Evolutionary conservation across 2,329 filamentous ascomycete genomes (phyloP).

Genomic region (Exophiala mesophila): DNA sequence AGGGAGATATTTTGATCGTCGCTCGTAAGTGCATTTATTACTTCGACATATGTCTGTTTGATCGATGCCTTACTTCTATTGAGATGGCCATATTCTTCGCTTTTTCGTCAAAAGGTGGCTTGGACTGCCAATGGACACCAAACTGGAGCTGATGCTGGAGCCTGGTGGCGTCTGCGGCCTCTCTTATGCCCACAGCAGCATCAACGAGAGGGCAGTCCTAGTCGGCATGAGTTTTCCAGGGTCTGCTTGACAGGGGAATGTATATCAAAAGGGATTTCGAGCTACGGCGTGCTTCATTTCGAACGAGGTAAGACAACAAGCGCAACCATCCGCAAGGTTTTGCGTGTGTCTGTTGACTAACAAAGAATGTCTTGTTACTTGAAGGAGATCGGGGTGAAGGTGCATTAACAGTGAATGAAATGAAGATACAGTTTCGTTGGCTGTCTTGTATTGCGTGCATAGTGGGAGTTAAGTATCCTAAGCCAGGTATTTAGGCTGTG

Average conservation of each 20-base stretch:
- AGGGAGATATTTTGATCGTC: slow-evolving; percentile 17
- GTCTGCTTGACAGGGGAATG: not conserved
- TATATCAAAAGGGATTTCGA: no score
- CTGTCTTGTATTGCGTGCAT: no score
- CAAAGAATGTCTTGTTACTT: no score
- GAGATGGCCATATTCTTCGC: slow-evolving; percentile 44
- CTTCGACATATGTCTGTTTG: no score
- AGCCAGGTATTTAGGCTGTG: no score
- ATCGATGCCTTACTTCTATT: slow-evolving; percentile 28
- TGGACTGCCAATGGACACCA: slow-evolving; percentile 37
- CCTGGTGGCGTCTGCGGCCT: slow-evolving; percentile 42
- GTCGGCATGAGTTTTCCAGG: slow-evolving; percentile 34
- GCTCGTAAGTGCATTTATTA: slow-evolving; percentile 2
- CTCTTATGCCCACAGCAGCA: slow-evolving; percentile 36
- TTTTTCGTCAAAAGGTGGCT: slow-evolving; percentile 47
- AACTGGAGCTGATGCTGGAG: slow-evolving; percentile 41
- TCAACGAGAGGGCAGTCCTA: slow-evolving; percentile 38
- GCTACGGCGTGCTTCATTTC: not conserved
- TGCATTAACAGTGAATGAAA: no score
- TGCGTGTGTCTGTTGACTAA: no score
- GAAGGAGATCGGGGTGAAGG: no score
- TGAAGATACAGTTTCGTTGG: no score
- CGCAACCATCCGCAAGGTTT: no score
- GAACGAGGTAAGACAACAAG: not conserved
- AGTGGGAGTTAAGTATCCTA: no score